A percentile compares a stretch with the other conserved stretches of the same genome.
phyloP scores from a whole-genome alignment of 306 rosid genomes.

The Acacia confusa region DNA sequence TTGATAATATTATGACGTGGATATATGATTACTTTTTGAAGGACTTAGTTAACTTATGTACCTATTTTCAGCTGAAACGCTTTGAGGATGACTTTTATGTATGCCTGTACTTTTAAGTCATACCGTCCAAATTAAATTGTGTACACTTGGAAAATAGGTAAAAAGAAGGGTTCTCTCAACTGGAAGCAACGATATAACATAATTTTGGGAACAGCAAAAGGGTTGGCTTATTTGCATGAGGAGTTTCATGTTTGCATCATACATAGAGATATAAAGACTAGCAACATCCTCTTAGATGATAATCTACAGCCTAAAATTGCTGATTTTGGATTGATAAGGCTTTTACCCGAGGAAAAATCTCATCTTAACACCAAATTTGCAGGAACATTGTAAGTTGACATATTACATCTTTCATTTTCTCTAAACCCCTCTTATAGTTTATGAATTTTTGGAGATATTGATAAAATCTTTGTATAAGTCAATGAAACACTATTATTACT shows the following conservation, averaged over 20 bases:
- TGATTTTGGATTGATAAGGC: neutral
- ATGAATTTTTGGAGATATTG: neutral
- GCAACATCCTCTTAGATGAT: neutral
- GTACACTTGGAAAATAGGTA: neutral
- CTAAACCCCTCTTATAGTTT: neutral
- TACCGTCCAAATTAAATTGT: neutral
- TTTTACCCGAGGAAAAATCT: neutral
- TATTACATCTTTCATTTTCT: neutral
- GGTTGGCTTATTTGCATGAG: neutral
- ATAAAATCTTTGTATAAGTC: neutral
- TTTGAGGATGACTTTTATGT: neutral
- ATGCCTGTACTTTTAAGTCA: neutral
- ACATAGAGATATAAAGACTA: neutral
- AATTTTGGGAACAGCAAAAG: neutral
- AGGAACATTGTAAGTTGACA: neutral
- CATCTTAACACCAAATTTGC: neutral
- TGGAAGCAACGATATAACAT: neutral
- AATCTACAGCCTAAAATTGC: neutral
- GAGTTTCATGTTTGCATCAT: neutral
- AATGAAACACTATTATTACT: neutral
- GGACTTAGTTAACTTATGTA: neutral
- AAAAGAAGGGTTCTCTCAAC: neutral
- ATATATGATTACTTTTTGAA: too few species aligned
- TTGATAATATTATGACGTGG: neutral
- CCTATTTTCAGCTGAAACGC: neutral